These are phyloP conservation scores for Coemansia sp. DNA, from an alignment of 192 early-diverging fungal species.

Conservation along the genomic window DNA sequence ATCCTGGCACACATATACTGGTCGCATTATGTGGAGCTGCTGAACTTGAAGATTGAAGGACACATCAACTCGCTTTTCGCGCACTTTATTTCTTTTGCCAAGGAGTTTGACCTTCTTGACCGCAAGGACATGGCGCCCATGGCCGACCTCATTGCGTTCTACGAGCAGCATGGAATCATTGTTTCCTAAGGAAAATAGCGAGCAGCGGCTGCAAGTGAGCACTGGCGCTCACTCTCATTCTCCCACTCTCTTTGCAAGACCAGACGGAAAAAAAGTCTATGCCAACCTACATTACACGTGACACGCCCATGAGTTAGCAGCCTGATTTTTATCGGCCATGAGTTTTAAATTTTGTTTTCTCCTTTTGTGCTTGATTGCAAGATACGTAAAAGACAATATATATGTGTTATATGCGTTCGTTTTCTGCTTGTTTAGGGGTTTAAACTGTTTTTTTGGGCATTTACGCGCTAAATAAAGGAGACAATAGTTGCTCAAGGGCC, in stretches of 20 bases:
- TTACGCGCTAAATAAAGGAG: too few relatives aligned
- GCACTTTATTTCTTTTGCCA: conserved; percentile 89
- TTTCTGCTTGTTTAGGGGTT: too few relatives aligned
- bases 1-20: conserved; percentile 95
- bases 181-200: background rate
- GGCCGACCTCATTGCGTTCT: conserved; percentile 69
- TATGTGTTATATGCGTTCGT: too few relatives aligned
- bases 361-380: background rate
- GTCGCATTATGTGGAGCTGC: conserved; percentile 82
- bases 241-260: too few relatives aligned
- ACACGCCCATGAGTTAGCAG: background rate
- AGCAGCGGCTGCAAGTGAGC: too few relatives aligned
- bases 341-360: background rate
- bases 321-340: too few relatives aligned
- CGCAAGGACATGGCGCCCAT: conserved; percentile 86
- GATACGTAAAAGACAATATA: background rate
- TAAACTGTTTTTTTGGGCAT: too few relatives aligned
- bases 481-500: too few relatives aligned
- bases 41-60: conserved; percentile 77
- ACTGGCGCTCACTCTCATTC: too few relatives aligned
- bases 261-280: too few relatives aligned
- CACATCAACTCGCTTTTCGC: conserved; percentile 97
- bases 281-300: conserved; percentile 7
- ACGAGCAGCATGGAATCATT: conserved; percentile 48
- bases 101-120: conserved; percentile 91